Percentiles rank a stretch among this genome's conserved stretches.
These are phyloP conservation scores for Blastobotrys chiropterorum DNA, from an alignment of 805 yeast genomes.

Conservation along the genomic window DNA sequence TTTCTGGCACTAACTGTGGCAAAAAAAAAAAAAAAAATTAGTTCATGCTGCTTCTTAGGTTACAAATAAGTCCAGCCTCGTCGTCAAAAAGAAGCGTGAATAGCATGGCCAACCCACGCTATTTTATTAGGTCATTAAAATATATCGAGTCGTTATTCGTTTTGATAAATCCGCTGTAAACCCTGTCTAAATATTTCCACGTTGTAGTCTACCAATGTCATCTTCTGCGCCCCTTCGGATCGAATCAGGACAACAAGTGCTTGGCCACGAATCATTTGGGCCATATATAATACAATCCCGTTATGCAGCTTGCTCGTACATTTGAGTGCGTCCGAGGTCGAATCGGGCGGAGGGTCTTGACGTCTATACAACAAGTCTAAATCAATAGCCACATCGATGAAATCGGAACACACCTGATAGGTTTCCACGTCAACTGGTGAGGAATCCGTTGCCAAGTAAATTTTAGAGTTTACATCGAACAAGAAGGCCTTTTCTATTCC, in stretches of 20 bases:
- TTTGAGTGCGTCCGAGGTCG: conserved; percentile 32
- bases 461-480: conserved; percentile 87
- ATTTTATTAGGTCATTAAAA: background rate
- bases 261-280: conserved; percentile 88
- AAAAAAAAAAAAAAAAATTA: too few species aligned
- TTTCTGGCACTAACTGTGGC: too few species aligned
- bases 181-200: conserved; percentile 74
- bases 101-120: too few species aligned
- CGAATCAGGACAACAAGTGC: conserved; percentile 85
- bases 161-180: conserved; percentile 38
- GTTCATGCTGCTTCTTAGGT: too few species aligned
- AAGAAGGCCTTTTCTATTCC: conserved; percentile 89
- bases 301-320: conserved; percentile 73
- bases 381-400: conserved; percentile 90
- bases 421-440: conserved; percentile 93
- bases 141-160: background rate
- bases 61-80: too few species aligned
- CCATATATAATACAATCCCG: conserved; percentile 76
- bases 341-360: background rate
- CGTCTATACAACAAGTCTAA: conserved; percentile 43
- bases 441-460: conserved; percentile 93
- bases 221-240: conserved; percentile 47
- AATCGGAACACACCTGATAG: conserved; percentile 95
- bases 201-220: conserved; percentile 80
- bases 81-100: too few species aligned